These are phyloP conservation scores for Ustulina deusta DNA, from an alignment of 2,329 filamentous ascomycete species.

Conservation along the genomic window DNA sequence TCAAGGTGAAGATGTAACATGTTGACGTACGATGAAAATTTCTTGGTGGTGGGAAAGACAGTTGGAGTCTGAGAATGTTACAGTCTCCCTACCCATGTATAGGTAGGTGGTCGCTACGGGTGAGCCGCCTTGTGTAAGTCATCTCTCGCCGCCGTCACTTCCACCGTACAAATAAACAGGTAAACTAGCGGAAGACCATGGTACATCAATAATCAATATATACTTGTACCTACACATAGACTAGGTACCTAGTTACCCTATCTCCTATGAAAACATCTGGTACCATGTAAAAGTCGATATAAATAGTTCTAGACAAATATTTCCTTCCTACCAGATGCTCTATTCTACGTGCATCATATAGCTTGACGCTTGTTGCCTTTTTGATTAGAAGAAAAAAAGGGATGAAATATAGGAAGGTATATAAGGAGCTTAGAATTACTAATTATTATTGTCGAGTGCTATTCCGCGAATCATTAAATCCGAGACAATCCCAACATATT, in stretches of 20 bases:
- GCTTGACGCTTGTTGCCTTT: neutral
- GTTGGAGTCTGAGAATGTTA: too few species aligned
- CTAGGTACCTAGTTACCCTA: neutral
- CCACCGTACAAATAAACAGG: neutral
- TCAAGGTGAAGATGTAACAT: neutral
- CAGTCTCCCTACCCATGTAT: neutral
- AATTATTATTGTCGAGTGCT: neutral
- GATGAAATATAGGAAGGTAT: neutral
- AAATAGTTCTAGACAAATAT: neutral
- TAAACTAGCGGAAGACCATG: too few species aligned
- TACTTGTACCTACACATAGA: neutral
- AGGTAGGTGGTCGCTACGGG: neutral
- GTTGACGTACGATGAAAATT: too few species aligned
- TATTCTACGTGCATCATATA: neutral
- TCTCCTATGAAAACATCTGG: neutral
- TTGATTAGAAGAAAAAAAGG: neutral
- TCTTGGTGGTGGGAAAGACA: too few species aligned
- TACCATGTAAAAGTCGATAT: neutral
- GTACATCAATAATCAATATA: neutral
- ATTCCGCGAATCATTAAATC: neutral
- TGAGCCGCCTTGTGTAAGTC: neutral
- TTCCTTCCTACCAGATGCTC: neutral
- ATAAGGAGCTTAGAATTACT: neutral
- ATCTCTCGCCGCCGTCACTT: neutral
- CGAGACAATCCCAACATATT: neutral